Evolutionary conservation across 164 flowering plant species (phyloP), one percentile per base, ranked within the genome.

Genomic region (Euptelea pleiosperma): DNA sequence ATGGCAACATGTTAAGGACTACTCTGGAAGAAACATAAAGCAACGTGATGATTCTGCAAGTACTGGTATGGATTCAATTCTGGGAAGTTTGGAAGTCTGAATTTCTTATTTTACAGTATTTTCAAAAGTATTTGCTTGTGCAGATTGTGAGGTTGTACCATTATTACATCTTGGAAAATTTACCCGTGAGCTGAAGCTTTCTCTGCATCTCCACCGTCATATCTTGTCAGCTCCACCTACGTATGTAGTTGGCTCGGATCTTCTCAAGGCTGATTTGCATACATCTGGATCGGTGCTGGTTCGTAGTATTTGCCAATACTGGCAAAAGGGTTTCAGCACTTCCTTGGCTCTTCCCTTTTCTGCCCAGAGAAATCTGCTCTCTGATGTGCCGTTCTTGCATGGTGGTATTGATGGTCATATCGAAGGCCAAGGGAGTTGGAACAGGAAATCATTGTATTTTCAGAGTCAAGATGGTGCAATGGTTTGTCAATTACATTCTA

Each of bases 1-100:
- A 45, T 87, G 83, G 90, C 98, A 91, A 62, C 98, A 91, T 70
- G 61, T 65, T 6, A 82, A 68, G 63, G 80, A 82, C 72, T 73
- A 64, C 44, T 48, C 69, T 52, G 21, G 45, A 9, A 61, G 57
- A 50, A 75, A 60, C 49, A 51, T 24, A 11, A 43, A 43, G 55
- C 75, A 44, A 44, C 70, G 41, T 57, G 55, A 37, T 49, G 53
- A 50, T 57, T 55, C 79, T 59, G 55, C 51, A 50, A 48, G 33
- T 50, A 52, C 75, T 69, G 88, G 89, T 80, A 80, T 41, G 67
- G 10, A 10, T 55, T 9, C 40, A 16, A 34, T 15, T 24, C 48
- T 44, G 4, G 30, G 8, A 35, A 28, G 28, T 28, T 58, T 50
- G 30, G 24, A 19, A 10, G 26, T 22, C 39, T 45, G 12, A 30